These are phyloP conservation scores for Naematelia aurantialba DNA, from an alignment of 768 basidiomycete species.

Conservation along the genomic window DNA sequence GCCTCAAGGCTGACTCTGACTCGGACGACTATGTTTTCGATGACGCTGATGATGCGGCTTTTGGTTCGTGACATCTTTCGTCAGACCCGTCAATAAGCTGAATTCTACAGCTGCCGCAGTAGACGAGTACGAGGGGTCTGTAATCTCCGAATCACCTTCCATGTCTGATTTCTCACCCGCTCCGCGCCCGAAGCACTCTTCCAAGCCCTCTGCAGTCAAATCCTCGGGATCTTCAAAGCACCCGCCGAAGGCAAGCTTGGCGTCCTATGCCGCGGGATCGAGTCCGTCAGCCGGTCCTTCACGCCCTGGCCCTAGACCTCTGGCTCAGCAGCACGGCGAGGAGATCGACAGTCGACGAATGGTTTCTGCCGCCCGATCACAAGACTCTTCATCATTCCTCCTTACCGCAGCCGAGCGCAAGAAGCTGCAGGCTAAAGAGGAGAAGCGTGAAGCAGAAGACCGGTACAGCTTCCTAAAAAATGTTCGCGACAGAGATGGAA, in stretches of 20 bases:
- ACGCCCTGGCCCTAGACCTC: constrained; percentile 31
- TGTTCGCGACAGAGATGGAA: constrained; percentile 74
- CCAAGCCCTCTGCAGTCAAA: constrained; percentile 19
- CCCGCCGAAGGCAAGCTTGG: constrained; percentile 10
- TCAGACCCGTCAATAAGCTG: neutral
- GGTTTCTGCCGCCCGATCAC: constrained; percentile 6
- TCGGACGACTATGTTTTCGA: constrained; percentile 46
- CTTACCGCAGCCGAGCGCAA: constrained; percentile 75
- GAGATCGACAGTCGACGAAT: constrained; percentile 3
- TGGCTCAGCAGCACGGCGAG: constrained; percentile 3
- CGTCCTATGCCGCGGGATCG: constrained; percentile 14
- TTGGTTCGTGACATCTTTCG: constrained; percentile 29
- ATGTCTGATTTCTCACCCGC: constrained; percentile 8
- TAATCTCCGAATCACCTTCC: constrained; percentile 23
- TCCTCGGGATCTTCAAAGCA: constrained; percentile 24
- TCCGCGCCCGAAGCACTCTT: constrained; percentile 15
- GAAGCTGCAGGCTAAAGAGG: constrained; percentile 69
- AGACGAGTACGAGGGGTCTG: constrained; percentile 35
- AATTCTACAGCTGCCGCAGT: constrained; percentile 28
- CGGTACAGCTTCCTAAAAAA: constrained; percentile 72
- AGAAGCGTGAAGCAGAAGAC: constrained; percentile 73
- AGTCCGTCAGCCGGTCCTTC: constrained; percentile 10
- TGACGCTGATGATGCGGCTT: constrained; percentile 37
- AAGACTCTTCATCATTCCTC: constrained; percentile 45
- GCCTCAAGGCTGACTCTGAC: constrained; percentile 39